Base-by-base conservation (phyloP, 83 land plant genomes). In the Thuja plicata region DNA sequence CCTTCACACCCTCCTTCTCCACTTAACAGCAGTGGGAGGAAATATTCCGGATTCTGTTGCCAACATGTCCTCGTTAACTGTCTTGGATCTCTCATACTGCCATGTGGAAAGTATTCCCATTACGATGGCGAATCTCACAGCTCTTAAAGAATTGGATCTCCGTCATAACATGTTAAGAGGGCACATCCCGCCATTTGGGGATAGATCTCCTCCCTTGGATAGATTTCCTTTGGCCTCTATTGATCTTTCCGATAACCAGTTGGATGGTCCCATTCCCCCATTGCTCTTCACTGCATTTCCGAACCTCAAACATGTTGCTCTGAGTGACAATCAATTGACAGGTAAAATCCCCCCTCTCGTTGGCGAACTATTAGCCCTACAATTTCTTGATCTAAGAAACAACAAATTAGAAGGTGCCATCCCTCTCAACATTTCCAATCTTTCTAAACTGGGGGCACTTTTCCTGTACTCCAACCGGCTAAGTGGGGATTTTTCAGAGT, bases 181-280 rank as follows among this genome's bases (percentile, higher is more conserved):
- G 19, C 16, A 24, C 19, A 66, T 66, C n/a, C 71, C 71, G 0
- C 1, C 21, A 5, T 66, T 41, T 41, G 1, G 43, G 43, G 43
- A 41, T 41, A 41, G 3, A 1, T 41, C 43, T 41, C 43, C 3
- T 66, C n/a, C 19, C 19, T 24, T 66, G 5, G 19, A 0, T 7
- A 66, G 55, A 52, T 41, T 41, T 41, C 43, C 43, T 41, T 41
- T 41, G 43, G 43, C 43, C 43, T 41, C 3, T 41, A 1, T 41
- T 41, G 43, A 41, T 41, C 43, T 41, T 41, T 41, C 43, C 43
- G 1, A 88, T 87, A 94, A 94, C 87, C 37, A 41, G 9, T 82
- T 93, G 46, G 32, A 91, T 16, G 91, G 94, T 21, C 11, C 30
- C 24, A 86, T 93, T 3, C n/a, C n/a, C n/a, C n/a, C n/a, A n/a